phyloP scores from a whole-genome alignment of 2,329 filamentous ascomycete species.

The Ascochyta fabae region DNA sequence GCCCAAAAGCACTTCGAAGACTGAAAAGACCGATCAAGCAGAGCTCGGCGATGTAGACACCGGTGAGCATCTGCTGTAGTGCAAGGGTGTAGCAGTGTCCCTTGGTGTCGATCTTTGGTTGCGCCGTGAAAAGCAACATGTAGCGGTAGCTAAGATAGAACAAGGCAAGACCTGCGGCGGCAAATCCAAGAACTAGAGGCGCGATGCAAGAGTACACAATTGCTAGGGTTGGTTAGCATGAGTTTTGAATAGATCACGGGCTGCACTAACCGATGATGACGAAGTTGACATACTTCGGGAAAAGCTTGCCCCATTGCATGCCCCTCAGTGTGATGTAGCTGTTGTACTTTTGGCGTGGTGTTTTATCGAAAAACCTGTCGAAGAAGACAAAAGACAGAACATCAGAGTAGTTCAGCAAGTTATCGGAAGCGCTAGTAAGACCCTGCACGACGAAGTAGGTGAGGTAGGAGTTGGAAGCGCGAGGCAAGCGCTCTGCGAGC shows the following conservation, averaged over 20 bases:
- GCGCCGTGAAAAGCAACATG: conserved; percentile 86
- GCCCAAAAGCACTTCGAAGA: conserved; percentile 42
- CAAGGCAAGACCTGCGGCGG: conserved; percentile 75
- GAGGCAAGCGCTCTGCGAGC: conserved; percentile 77
- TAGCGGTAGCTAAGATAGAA: conserved; percentile 91
- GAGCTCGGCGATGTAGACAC: conserved; percentile 81
- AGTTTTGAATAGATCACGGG: neutral
- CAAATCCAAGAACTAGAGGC: conserved; percentile 83
- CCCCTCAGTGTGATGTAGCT: conserved; percentile 41
- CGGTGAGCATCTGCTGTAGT: conserved; percentile 82
- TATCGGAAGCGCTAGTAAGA: conserved; percentile 75
- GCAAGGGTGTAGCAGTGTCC: conserved; percentile 88
- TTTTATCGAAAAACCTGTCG: conserved; percentile 76
- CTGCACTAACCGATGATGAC: conserved; percentile 48
- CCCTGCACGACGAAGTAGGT: conserved; percentile 95
- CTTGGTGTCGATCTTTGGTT: conserved; percentile 83
- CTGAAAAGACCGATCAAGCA: conserved; percentile 86
- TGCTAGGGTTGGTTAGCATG: conserved; percentile 56
- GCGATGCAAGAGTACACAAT: conserved; percentile 88
- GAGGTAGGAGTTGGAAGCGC: conserved; percentile 91
- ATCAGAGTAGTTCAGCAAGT: conserved; percentile 75
- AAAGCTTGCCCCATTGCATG: conserved; percentile 50
- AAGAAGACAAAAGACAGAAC: conserved; percentile 76
- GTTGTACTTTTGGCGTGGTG: conserved; percentile 61
- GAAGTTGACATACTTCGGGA: conserved; percentile 51